Evolutionary conservation across 768 basidiomycete species (phyloP).

Genomic region (Calocera viscosa): DNA sequence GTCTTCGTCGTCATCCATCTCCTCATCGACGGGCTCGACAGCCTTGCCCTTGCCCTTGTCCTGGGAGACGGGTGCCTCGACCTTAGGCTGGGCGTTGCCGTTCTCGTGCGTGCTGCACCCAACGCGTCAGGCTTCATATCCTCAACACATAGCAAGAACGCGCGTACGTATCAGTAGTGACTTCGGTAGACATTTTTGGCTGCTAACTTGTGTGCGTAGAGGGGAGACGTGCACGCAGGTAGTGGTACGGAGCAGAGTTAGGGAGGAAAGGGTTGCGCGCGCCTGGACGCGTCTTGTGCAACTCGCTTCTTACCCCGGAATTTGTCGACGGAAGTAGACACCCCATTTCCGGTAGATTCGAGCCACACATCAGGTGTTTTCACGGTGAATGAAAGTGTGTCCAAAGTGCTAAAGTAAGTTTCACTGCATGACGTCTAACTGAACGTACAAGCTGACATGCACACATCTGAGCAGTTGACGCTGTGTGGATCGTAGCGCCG

Average conservation of each 20-base stretch:
- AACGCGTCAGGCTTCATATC: neutral
- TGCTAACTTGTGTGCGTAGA: neutral
- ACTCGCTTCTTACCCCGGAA: neutral
- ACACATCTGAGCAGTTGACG: too few species aligned
- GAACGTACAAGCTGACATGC: too few species aligned
- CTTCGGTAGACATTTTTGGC: constrained; percentile 7
- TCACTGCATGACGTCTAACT: too few species aligned
- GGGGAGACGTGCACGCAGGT: neutral
- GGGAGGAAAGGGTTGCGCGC: neutral
- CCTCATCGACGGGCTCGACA: neutral
- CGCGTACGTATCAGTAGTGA: neutral
- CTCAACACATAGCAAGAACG: neutral
- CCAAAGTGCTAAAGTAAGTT: too few species aligned
- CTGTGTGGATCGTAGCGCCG: too few species aligned
- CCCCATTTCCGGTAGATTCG: neutral
- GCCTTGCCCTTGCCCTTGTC: constrained; percentile 9
- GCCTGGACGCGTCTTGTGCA: neutral
- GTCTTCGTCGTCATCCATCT: neutral
- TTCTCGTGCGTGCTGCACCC: neutral
- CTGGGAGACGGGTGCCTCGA: neutral
- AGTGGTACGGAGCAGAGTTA: constrained; percentile 1
- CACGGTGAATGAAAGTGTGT: too few species aligned
- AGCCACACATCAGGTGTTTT: too few species aligned
- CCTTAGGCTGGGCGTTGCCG: neutral
- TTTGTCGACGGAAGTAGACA: neutral